Base-by-base conservation (phyloP, 768 basidiomycete species). In the Tylopilus sp. region DNA sequence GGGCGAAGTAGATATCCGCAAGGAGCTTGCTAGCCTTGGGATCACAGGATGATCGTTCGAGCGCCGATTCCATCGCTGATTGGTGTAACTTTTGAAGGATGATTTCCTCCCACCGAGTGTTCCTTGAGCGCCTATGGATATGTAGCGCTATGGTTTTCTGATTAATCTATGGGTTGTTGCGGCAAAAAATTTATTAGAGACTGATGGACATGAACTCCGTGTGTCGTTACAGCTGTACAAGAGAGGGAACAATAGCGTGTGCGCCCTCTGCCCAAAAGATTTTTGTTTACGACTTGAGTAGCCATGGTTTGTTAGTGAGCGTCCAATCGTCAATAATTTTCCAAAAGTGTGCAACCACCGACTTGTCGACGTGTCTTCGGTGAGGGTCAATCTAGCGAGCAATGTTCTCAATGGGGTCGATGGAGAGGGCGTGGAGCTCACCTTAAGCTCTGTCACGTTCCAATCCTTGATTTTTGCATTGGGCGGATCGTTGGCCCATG, bases 371-470 rank as follows among this genome's bases (percentile, higher is more conserved):
- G 68, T 98, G 94, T 58, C 97, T 81, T 56, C 92, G 80, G 57
- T 86, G 78, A 13, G 85, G 43, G n/a, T 99, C 96, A 60, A 98
- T 93, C 95, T 97, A 53, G 21, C 25, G 1, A 24, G 36, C n/a
- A 13, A 29, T 10, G 14, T n/a, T 7, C n/a, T n/a, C 2, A 10
- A 11, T 36, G 25, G 12, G 13, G 13, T 14, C 46, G 17, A 4
- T 29, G 0, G 0, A 17, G 31, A 16, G 4, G 1, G 3, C 0
- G 8, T 1, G 22, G 11, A 3, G 11, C 4, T 17, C 57, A 90
- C 95, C 80, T 92, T 93, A 56, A 98, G 79, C 64, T 96, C 91
- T 0, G 89, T 89, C 17, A 99, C 96, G 60, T 98, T 98, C 97
- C 97, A 98, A 55, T 96, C 92, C 68, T 89, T 89, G 57, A 96